A percentile compares a stretch with the other conserved stretches of the same genome.
phyloP scores from a whole-genome alignment of 2,329 filamentous ascomycete genomes.

The Albophoma yamanashiensis region DNA sequence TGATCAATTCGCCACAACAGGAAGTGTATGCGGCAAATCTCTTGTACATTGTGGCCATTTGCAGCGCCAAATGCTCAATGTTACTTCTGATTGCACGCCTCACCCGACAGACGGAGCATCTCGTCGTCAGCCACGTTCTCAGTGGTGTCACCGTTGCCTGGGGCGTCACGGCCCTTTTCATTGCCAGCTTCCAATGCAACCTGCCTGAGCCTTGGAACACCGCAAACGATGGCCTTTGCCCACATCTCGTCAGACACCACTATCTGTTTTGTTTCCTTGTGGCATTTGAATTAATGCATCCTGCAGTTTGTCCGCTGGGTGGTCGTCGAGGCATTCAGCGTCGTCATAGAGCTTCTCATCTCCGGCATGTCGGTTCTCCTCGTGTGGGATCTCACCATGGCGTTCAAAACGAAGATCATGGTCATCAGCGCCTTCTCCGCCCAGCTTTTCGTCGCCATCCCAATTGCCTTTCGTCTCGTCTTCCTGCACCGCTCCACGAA shows the following conservation, averaged over 20 bases:
- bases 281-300: not conserved
- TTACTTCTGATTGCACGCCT: conserved; percentile 7
- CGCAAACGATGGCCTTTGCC: not conserved
- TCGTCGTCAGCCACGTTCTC: conserved; percentile 3
- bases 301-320: conserved; percentile 6
- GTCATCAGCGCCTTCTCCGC: conserved; percentile 9
- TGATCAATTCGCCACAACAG: not conserved
- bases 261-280: no score
- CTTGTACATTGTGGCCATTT: conserved; percentile 7
- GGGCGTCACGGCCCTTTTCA: conserved; percentile 3
- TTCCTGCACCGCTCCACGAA: not conserved
- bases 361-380: conserved; percentile 5
- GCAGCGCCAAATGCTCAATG: conserved; percentile 8
- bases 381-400: conserved; percentile 7
- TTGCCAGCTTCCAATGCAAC: conserved; percentile 6
- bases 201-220: conserved; percentile 4
- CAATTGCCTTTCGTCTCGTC: conserved; percentile 5
- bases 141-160: conserved; percentile 2
- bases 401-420: conserved; percentile 5
- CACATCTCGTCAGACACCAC: not conserved
- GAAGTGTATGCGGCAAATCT: conserved; percentile 4
- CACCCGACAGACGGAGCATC: conserved; percentile 4
- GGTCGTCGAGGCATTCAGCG: conserved; percentile 5
- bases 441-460: conserved; percentile 8
- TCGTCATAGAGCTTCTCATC: conserved; percentile 6